Evolutionary conservation across 2,329 filamentous ascomycete genomes (phyloP).

Genomic region (Rhytidhysteron rufulum): DNA sequence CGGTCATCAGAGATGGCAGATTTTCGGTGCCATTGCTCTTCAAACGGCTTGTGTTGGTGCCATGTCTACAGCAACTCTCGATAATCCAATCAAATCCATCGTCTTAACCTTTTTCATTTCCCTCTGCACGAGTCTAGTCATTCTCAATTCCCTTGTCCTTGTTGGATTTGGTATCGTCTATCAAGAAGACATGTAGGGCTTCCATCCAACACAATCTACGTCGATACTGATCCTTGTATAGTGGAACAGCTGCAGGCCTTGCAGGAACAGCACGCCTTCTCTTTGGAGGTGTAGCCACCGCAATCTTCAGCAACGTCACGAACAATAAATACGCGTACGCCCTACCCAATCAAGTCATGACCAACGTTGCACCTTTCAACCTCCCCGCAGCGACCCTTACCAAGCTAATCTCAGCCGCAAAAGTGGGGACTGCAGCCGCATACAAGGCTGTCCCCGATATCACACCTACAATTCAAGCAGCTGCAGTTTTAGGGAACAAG

Average conservation of each 20-base stretch:
- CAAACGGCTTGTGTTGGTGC: slow-evolving; percentile 26
- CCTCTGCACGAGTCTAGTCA: slow-evolving; percentile 22
- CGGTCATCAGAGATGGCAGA: slow-evolving; percentile 26
- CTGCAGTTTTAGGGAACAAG: slow-evolving; percentile 22
- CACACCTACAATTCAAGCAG: slow-evolving; percentile 22
- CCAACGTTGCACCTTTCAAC: slow-evolving; percentile 15
- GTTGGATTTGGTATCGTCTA: slow-evolving; percentile 27
- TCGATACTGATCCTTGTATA: slow-evolving; percentile 1
- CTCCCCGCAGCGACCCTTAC: slow-evolving; percentile 12
- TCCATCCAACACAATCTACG: neutral
- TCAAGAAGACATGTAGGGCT: slow-evolving; percentile 22
- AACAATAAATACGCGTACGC: slow-evolving; percentile 23
- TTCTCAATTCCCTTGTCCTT: slow-evolving; percentile 26
- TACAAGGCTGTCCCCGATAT: slow-evolving; percentile 26
- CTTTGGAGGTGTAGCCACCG: slow-evolving; percentile 24
- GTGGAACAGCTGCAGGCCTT: slow-evolving; percentile 25
- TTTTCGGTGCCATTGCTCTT: slow-evolving; percentile 20
- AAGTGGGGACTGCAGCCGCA: slow-evolving; percentile 19
- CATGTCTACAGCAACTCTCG: slow-evolving; percentile 21
- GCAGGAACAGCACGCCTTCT: slow-evolving; percentile 25
- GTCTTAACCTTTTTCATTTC: slow-evolving; percentile 25
- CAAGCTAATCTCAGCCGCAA: slow-evolving; percentile 18
- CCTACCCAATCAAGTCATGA: slow-evolving; percentile 12
- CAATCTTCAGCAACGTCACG: slow-evolving; percentile 24
- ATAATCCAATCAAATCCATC: slow-evolving; percentile 21